A percentile compares a stretch with the other conserved stretches of the same genome.
Evolutionary conservation across 306 rosid species (phyloP).

Genomic region (Sphenostylis stenocarpa): DNA sequence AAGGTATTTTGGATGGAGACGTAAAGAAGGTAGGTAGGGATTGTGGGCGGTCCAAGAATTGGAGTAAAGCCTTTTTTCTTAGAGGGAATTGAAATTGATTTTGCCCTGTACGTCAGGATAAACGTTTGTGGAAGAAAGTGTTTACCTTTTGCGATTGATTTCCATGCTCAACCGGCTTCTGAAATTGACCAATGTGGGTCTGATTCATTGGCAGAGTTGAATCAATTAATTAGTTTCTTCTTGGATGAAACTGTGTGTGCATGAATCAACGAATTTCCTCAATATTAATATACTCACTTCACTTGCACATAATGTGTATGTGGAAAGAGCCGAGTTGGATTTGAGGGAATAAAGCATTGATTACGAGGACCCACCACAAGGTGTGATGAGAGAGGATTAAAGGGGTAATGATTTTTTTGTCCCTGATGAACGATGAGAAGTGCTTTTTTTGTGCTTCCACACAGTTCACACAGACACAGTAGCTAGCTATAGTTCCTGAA

Average conservation of each 20-base stretch:
- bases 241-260: not conserved
- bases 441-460: slow-evolving; percentile 34
- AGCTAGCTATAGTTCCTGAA: slow-evolving; percentile 22
- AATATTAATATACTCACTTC: not conserved
- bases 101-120: slow-evolving; percentile 30
- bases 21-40: slow-evolving; percentile 46
- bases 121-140: slow-evolving; percentile 35
- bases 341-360: slow-evolving; percentile 49
- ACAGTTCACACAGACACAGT: slow-evolving; percentile 24
- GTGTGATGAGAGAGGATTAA: slow-evolving; percentile 33
- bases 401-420: slow-evolving; percentile 29
- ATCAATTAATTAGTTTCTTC: not conserved
- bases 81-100: slow-evolving; percentile 28
- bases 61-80: slow-evolving; percentile 20
- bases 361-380: slow-evolving; percentile 47
- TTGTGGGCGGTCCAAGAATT: slow-evolving; percentile 48
- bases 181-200: slow-evolving; percentile 37
- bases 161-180: slow-evolving; percentile 40
- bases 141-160: slow-evolving; percentile 33
- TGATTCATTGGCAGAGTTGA: slow-evolving; percentile 42
- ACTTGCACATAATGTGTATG: not conserved
- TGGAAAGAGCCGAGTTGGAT: slow-evolving; percentile 19
- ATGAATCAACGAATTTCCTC: not conserved
- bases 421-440: slow-evolving; percentile 20
- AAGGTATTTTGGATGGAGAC: slow-evolving; percentile 41